Evolutionary conservation across 305 asterid genomes (phyloP).

Genomic region (Fraxinus ornus): DNA sequence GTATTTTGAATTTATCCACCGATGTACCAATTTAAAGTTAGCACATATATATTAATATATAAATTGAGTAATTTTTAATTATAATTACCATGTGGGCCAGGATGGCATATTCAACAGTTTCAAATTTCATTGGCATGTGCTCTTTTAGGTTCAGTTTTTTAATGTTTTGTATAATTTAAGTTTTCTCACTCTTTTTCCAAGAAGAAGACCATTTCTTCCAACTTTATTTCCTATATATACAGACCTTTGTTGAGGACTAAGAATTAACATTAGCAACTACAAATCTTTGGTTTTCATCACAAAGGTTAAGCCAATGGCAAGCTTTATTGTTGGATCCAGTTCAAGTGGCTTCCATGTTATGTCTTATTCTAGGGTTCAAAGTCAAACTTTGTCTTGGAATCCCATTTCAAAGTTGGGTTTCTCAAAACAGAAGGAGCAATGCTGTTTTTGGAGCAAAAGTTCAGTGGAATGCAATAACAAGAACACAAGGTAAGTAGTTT

Average conservation of each 20-base stretch:
- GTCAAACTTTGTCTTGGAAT: neutral
- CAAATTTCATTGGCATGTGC: neutral
- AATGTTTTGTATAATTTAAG: neutral
- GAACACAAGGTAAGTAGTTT: slow-evolving; percentile 23
- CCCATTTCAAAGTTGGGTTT: neutral
- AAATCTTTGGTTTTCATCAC: neutral
- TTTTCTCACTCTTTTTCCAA: neutral
- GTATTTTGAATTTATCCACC: neutral
- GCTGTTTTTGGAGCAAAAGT: slow-evolving; percentile 15
- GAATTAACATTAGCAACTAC: neutral
- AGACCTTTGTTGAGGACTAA: neutral
- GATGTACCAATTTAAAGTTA: neutral
- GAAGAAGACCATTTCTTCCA: neutral
- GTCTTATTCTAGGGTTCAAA: neutral
- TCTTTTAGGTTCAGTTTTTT: neutral
- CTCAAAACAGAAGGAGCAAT: neutral
- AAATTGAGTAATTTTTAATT: neutral
- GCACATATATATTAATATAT: neutral
- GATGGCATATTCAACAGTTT: neutral
- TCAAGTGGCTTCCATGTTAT: neutral
- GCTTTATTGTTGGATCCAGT: neutral
- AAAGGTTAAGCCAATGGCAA: neutral
- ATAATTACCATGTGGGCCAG: neutral
- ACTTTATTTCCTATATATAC: neutral
- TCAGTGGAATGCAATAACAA: slow-evolving; percentile 8